Percentiles rank a stretch among this genome's conserved stretches.
These are phyloP conservation scores for Pseudomonodictys pantanalensis DNA, from an alignment of 495 filamentous ascomycete genomes.

Conservation along the genomic window DNA sequence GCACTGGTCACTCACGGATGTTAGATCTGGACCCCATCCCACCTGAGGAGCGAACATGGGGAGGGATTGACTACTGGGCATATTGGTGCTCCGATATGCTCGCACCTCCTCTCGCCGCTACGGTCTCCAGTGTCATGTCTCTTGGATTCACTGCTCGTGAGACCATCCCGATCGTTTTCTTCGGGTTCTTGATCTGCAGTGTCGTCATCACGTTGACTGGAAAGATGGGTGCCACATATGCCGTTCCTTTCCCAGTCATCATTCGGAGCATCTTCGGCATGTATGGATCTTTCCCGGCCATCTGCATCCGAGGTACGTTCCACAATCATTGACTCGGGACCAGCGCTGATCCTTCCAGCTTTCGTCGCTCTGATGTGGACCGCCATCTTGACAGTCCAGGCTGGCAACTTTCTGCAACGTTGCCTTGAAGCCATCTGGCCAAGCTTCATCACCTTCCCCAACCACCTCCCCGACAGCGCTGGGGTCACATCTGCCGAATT, in stretches of 20 bases:
- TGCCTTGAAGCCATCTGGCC: conserved; percentile 69
- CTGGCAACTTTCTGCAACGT: conserved; percentile 46
- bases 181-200: conserved; percentile 47
- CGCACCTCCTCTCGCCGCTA: conserved; percentile 45
- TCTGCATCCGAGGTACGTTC: conserved; percentile 43
- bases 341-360: conserved; percentile 35
- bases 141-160: conserved; percentile 51
- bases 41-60: conserved; percentile 46
- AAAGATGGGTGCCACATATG: conserved; percentile 67
- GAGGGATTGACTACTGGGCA: conserved; percentile 44
- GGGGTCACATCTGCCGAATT: conserved; percentile 50
- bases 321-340: conserved; percentile 25
- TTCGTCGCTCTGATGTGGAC: conserved; percentile 53
- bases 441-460: conserved; percentile 54
- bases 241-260: conserved; percentile 83
- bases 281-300: conserved; percentile 64
- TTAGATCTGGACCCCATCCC: conserved; percentile 51
- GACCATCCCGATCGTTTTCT: conserved; percentile 49
- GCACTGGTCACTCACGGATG: neutral
- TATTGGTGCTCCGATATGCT: conserved; percentile 47
- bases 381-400: conserved; percentile 50
- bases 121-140: conserved; percentile 44
- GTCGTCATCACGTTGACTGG: conserved; percentile 48
- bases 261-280: conserved; percentile 75
- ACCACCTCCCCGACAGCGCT: conserved; percentile 45